Base-by-base conservation (phyloP, 2,329 filamentous ascomycete genomes). In the Penicillium sp. region DNA sequence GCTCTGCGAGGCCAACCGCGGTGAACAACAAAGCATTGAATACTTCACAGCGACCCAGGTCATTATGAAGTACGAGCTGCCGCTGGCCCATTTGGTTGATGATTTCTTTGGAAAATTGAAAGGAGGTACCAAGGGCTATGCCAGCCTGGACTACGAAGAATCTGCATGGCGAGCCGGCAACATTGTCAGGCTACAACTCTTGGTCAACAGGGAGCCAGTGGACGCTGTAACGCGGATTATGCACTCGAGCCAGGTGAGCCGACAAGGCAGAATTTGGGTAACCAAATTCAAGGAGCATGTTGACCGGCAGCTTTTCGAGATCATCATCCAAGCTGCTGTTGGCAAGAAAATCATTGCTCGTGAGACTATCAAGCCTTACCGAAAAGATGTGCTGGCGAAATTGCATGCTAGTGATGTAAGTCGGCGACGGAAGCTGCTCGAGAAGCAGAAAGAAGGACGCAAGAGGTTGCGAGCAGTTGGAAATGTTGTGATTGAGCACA, bases 101-200 rank as follows among this genome's bases (percentile, higher is more conserved):
- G 94, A 99, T 75, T 89, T 99, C 71, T 99, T 99, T 73, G 94
- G 94, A 52, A 97, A 96, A 75, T 82, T 99, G 53, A 99, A 99
- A 75, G 91, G 92, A 38, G 84, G 86, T 0, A 97, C 93, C 54
- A 97, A 96, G 73, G 94, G 94, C 12, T 99, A 99, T 68, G 94
- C 94, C 0, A 94, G 90, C 37, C 84, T 99, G 6, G 94, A 99
- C 74, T 99, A 99, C 73, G 94, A 99, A 77, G 94, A 99, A 67
- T 89, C 92, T 0, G 93, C 90, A 0, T 99, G 92, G 85, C 86
- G 89, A 23, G 78, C 84, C 59, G 91, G 89, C 69, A 86, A 87
- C 61, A 86, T 99, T 41, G 86, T 91, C 61, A 97, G 97, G 76
- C 82, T 99, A 37, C 92, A 97, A 73, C 81, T 99, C 2, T 84